Conservation (phyloP, 139 green algal species). For the Micractinium sp. region DNA sequence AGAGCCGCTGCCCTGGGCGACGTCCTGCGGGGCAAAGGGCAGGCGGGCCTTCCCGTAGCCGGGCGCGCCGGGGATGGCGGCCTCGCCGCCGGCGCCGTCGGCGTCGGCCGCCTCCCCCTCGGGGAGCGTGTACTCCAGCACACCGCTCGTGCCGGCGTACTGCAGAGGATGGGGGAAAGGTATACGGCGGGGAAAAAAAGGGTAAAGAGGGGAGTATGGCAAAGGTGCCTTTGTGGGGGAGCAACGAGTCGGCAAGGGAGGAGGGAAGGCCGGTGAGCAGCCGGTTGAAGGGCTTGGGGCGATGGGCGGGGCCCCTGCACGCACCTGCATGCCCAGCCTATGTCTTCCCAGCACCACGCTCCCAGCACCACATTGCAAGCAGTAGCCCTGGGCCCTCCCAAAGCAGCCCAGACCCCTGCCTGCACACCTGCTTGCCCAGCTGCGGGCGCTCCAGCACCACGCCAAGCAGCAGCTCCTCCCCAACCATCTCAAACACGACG, state of each 20-base stretch:
- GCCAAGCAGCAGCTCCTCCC: constrained; percentile 36
- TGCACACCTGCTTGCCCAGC: constrained; percentile 11
- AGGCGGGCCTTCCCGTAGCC: constrained; percentile 5
- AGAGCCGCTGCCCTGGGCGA: constrained; percentile 7
- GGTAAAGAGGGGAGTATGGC: too few relatives aligned
- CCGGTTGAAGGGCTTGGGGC: not conserved
- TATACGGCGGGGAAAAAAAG: not conserved
- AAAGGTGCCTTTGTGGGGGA: too few relatives aligned
- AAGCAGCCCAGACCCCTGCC: not conserved
- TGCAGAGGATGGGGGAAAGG: not conserved
- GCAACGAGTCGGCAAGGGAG: not conserved
- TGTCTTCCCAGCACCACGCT: not conserved
- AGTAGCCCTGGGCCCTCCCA: not conserved
- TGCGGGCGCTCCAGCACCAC: constrained; percentile 44
- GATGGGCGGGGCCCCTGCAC: too few relatives aligned
- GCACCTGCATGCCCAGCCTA: too few relatives aligned
- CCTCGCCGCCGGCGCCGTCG: not conserved
- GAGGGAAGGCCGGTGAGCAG: too few relatives aligned
- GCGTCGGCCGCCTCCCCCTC: not conserved
- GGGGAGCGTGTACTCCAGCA: constrained; percentile 38
- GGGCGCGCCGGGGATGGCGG: constrained; percentile 3
- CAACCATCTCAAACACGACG: constrained; percentile 53
- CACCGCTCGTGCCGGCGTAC: constrained; percentile 39
- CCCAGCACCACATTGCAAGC: not conserved
- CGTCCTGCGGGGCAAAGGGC: constrained; percentile 20